These are phyloP conservation scores for Leptomonas seymouri DNA, from an alignment of 208 protist genomes.

Conservation along the genomic window DNA sequence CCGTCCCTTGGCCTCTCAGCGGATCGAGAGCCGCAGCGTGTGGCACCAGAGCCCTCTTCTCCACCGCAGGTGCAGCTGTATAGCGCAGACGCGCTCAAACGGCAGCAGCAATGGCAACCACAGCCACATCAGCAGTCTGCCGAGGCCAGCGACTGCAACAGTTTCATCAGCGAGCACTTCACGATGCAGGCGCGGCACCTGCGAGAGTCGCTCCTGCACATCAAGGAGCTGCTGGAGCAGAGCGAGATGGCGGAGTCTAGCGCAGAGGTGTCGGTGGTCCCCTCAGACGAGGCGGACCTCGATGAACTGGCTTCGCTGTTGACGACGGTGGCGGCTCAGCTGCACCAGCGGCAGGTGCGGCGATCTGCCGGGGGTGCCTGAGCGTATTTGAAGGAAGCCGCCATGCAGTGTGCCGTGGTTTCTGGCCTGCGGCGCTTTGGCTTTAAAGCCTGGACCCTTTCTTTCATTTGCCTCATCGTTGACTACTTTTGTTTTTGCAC, in stretches of 20 bases:
- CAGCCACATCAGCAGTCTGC: neutral
- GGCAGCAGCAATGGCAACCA: conserved; percentile 1
- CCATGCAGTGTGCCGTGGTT: too few species aligned
- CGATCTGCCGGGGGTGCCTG: conserved; percentile 23
- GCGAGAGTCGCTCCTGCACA: conserved; percentile 48
- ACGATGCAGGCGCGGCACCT: conserved; percentile 40
- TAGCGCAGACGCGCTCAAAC: neutral
- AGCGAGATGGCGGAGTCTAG: conserved; percentile 12
- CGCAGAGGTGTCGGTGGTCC: conserved; percentile 11
- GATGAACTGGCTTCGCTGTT: conserved; percentile 39
- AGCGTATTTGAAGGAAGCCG: neutral
- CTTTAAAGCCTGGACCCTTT: too few species aligned
- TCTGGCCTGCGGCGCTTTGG: too few species aligned
- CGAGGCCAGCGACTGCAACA: neutral
- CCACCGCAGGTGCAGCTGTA: conserved; percentile 8
- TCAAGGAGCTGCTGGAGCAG: conserved; percentile 47
- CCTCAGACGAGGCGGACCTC: conserved; percentile 24
- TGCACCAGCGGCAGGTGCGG: conserved; percentile 42
- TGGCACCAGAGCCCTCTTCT: neutral
- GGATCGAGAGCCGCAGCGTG: neutral
- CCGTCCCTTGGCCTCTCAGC: too few species aligned
- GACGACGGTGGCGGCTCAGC: conserved; percentile 38
- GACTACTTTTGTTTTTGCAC: too few species aligned
- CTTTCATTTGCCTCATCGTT: too few species aligned
- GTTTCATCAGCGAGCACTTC: conserved; percentile 15